Conservation (phyloP, 257 asterid genomes). For the Lycium ferocissimum region DNA sequence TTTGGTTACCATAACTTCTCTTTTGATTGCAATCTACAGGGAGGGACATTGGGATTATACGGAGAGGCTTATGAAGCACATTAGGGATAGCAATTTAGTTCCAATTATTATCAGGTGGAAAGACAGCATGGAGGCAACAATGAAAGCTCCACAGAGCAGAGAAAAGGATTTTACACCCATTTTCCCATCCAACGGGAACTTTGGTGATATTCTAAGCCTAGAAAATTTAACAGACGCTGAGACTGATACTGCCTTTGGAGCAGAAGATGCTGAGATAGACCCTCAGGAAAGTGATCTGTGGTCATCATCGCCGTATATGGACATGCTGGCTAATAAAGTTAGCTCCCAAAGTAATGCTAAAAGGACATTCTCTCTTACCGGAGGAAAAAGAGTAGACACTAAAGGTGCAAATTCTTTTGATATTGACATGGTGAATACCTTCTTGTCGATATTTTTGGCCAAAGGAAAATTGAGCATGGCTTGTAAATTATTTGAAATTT, state of each 20-base stretch:
- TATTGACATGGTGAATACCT: conserved; percentile 87
- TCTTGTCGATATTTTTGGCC: conserved; percentile 78
- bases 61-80: conserved; percentile 77
- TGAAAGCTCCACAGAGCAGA: conserved; percentile 69
- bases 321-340: conserved; percentile 62
- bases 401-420: conserved; percentile 82
- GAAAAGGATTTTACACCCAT: conserved; percentile 65
- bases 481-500: conserved; percentile 86
- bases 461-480: conserved; percentile 93
- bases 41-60: conserved; percentile 73
- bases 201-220: conserved; percentile 58
- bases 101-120: conserved; percentile 80
- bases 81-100: conserved; percentile 74
- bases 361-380: conserved; percentile 48
- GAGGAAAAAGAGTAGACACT: conserved; percentile 66
- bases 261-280: conserved; percentile 34
- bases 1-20: conserved; percentile 78
- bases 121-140: conserved; percentile 72
- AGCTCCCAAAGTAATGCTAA: conserved; percentile 39
- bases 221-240: conserved; percentile 35
- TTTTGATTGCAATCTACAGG: conserved; percentile 66
- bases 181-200: conserved; percentile 63
- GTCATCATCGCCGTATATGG: conserved; percentile 97
- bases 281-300: conserved; percentile 63
- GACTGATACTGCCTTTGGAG: conserved; percentile 32